Base-by-base conservation (phyloP, 1,284 basidiomycete species). In the Pyrrhoderma noxium region DNA sequence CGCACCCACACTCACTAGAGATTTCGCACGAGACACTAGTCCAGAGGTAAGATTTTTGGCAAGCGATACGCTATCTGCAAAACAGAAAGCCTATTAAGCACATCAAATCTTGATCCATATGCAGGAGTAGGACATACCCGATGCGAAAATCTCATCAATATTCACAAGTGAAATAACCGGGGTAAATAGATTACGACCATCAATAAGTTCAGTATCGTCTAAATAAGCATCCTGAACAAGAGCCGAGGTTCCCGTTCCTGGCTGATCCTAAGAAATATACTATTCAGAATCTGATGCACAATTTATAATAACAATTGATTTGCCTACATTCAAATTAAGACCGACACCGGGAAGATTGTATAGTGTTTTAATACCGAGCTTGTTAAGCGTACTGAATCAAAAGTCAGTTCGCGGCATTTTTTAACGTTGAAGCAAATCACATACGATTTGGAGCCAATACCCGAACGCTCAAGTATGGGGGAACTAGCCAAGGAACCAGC, bases 341-440 rank as follows among this genome's bases (percentile, higher is more conserved):
- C 61, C 61, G 19, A 63, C 63, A 25, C 59, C 62, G 21, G 63
- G 63, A 16, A 64, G 53, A 40, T 64, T 56, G 8, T 63, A 59
- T 9, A 63, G 49, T 27, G 52, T 48, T 23, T 50, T 54, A 45
- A 64, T 57, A 25, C 56, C 59, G 34, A 52, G 35, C 13, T 48
- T 45, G 3, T 54, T 39, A 18, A 62, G 51, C 31, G 61, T 38
- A 5, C 39, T 45, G 25, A 3, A 49, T 16, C 16, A 48, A 31
- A 43, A 21, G 11, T 31, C 27, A 31, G 27, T 31, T 5, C 27
- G 11, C 38, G 5, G n/a, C 14, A 40, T 18, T 14, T 22, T 7
- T 16, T 14, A 5, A 5, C 5, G 5, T 22, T 40, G 16, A 40
- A 40, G 16, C 8, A 5, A 7, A 8, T 7, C n/a, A 8, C 54